Evolutionary conservation across 805 yeast genomes (phyloP).

Genomic region (Spathaspora passalidarum): DNA sequence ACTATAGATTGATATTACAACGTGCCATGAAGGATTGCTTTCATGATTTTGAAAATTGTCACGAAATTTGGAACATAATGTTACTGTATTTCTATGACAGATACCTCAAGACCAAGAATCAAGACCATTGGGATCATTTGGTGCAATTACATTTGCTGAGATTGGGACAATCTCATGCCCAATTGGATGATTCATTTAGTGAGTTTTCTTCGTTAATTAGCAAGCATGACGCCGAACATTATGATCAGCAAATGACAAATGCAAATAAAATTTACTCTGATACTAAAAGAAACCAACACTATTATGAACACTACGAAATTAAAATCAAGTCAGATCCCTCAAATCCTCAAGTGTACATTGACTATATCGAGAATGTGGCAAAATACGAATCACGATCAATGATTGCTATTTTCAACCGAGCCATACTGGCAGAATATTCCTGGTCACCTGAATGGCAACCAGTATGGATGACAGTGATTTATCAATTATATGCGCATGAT

Average conservation of each 20-base stretch:
- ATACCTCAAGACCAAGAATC: background rate
- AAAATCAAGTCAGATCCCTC: slow-evolving; percentile 15
- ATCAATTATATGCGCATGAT: slow-evolving; percentile 21
- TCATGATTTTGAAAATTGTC: slow-evolving; percentile 22
- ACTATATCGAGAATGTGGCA: slow-evolving; percentile 27
- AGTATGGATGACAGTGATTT: slow-evolving; percentile 29
- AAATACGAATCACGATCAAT: slow-evolving; percentile 17
- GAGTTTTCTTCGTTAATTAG: slow-evolving; percentile 42
- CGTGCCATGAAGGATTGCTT: slow-evolving; percentile 20
- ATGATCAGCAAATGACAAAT: slow-evolving; percentile 31
- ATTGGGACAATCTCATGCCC: slow-evolving; percentile 38
- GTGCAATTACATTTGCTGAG: slow-evolving; percentile 24
- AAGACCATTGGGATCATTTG: background rate
- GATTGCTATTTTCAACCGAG: slow-evolving; percentile 28
- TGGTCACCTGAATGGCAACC: slow-evolving; percentile 14
- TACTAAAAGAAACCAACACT: slow-evolving; percentile 24
- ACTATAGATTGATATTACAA: slow-evolving; percentile 9
- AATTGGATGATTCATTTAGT: slow-evolving; percentile 38
- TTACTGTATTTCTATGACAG: slow-evolving; percentile 4
- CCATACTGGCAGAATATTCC: slow-evolving; percentile 13
- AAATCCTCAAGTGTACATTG: slow-evolving; percentile 24
- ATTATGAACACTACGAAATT: slow-evolving; percentile 37
- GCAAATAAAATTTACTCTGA: slow-evolving; percentile 30
- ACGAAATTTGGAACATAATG: slow-evolving; percentile 19
- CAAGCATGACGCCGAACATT: slow-evolving; percentile 19